phyloP scores from a whole-genome alignment of 202 grass and related monocot genomes.

The Eragrostis tef region DNA sequence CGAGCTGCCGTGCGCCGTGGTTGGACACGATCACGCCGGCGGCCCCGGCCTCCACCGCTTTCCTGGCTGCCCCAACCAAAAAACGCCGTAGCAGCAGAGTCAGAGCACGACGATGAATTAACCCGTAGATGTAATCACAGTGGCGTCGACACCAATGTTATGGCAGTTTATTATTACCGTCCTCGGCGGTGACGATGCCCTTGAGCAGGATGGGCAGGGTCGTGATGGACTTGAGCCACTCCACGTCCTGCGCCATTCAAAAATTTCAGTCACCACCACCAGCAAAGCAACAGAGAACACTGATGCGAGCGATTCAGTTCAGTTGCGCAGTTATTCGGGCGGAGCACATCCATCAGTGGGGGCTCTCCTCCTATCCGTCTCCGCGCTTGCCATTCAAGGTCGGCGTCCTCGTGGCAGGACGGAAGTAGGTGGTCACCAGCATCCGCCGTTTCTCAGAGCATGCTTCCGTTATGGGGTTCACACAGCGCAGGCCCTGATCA shows the following conservation, averaged over 20 bases:
- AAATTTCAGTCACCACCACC: neutral
- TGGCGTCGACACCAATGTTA: neutral
- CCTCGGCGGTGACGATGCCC: constrained; percentile 84
- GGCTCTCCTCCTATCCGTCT: neutral
- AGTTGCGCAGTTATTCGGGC: neutral
- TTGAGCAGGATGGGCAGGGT: constrained; percentile 75
- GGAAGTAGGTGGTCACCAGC: neutral
- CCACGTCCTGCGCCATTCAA: constrained; percentile 55
- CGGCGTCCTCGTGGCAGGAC: constrained; percentile 16
- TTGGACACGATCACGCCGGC: constrained; percentile 85
- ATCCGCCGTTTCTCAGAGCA: constrained; percentile 9
- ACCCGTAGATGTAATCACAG: neutral
- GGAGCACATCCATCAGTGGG: neutral
- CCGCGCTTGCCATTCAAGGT: constrained; percentile 44
- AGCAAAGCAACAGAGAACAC: neutral
- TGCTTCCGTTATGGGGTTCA: constrained; percentile 12
- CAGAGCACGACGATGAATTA: neutral
- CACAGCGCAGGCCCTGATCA: constrained; percentile 17
- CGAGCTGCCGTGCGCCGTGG: constrained; percentile 77
- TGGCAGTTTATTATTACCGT: constrained; percentile 43
- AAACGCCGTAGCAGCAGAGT: neutral
- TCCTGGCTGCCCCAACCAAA: constrained; percentile 49
- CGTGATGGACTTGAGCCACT: constrained; percentile 88
- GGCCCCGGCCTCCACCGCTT: constrained; percentile 57
- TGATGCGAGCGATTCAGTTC: too few species aligned